Conservation (phyloP, 306 rosid genomes). For the Ceratonia siliqua region DNA sequence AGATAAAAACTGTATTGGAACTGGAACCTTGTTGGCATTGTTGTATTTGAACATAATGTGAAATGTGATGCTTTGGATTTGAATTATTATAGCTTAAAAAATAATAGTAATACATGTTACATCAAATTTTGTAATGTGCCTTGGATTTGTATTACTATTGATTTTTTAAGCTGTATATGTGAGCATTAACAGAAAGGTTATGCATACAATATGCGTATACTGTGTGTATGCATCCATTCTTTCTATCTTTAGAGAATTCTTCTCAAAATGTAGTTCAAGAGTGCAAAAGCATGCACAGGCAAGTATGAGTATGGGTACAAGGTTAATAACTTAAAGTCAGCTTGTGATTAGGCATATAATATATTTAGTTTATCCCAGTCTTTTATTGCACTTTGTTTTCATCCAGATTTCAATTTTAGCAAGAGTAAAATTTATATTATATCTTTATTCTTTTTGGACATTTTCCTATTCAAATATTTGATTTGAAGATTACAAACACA, state of each 20-base stretch:
- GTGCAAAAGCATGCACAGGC: neutral
- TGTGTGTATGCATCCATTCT: slow-evolving; percentile 32
- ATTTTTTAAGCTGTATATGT: neutral
- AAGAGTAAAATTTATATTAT: too few species aligned
- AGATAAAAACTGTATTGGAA: too few species aligned
- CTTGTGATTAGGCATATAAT: neutral
- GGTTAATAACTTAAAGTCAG: neutral
- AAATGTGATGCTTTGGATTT: too few species aligned
- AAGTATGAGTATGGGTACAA: neutral
- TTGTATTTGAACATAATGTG: too few species aligned
- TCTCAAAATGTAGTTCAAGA: neutral
- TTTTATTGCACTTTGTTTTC: neutral
- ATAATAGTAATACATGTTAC: too few species aligned
- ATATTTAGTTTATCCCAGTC: neutral
- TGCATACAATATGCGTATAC: slow-evolving; percentile 12
- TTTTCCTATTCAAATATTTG: neutral
- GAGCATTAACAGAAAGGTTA: neutral
- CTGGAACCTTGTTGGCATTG: too few species aligned
- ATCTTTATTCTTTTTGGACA: neutral
- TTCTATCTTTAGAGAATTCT: slow-evolving; percentile 13
- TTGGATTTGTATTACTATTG: slow-evolving; percentile 13
- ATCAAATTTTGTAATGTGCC: neutral
- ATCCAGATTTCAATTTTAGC: neutral
- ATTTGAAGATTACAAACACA: neutral
- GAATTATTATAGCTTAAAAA: too few species aligned